Conservation (phyloP, 345 rosid genomes). For the Salix brachista region DNA sequence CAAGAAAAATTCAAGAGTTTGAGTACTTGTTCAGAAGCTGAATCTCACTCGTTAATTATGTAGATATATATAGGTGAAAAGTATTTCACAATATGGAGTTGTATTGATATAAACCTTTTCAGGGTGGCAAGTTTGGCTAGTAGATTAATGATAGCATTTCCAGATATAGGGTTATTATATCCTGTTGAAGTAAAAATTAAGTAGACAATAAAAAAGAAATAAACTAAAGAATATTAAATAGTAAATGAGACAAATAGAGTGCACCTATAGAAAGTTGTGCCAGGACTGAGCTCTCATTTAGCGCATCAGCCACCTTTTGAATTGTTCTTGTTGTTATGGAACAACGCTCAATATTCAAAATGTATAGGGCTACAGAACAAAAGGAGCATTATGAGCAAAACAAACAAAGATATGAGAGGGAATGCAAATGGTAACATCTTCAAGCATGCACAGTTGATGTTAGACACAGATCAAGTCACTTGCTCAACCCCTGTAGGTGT, state of each 20-base stretch:
- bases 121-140: constrained; percentile 55
- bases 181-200: constrained; percentile 42
- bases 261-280: constrained; percentile 77
- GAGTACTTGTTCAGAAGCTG: neutral
- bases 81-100: neutral
- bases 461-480: neutral
- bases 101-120: constrained; percentile 44
- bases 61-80: neutral
- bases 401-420: neutral
- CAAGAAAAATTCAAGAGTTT: constrained; percentile 11
- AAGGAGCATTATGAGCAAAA: neutral
- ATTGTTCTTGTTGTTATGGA: constrained; percentile 81
- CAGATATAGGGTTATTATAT: constrained; percentile 60
- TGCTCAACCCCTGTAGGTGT: neutral
- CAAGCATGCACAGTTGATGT: neutral
- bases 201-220: constrained; percentile 10
- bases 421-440: neutral
- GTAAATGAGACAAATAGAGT: constrained; percentile 6
- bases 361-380: constrained; percentile 60
- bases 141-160: constrained; percentile 55
- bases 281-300: constrained; percentile 52
- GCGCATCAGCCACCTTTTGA: constrained; percentile 65
- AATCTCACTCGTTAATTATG: neutral
- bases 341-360: constrained; percentile 75
- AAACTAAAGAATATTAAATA: neutral